Percentiles rank a stretch among this genome's conserved stretches.
Conservation (phyloP, 768 basidiomycete species). For the Suillus subaureus region DNA sequence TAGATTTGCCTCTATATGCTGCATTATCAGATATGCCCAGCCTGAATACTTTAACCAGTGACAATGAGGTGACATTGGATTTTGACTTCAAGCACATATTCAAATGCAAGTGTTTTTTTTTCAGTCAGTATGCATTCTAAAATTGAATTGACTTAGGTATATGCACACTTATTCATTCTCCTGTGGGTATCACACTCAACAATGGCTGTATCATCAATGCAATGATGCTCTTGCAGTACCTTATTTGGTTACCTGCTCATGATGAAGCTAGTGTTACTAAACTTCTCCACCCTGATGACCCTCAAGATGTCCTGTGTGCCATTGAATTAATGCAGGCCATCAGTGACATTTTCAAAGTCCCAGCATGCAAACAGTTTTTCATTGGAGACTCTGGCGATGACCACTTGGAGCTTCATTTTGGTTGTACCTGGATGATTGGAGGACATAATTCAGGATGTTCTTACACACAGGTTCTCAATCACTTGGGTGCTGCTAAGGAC, state of each 20-base stretch:
- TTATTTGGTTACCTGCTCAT: not conserved
- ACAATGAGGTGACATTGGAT: slow-evolving; percentile 12
- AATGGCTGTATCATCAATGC: not conserved
- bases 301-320: slow-evolving; percentile 20
- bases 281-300: slow-evolving; percentile 27
- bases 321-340: slow-evolving; percentile 27
- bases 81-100: slow-evolving; percentile 20
- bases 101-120: slow-evolving; percentile 11
- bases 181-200: not conserved
- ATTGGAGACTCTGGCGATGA: slow-evolving; percentile 32
- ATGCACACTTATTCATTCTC: slow-evolving; percentile 15
- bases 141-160: slow-evolving; percentile 6
- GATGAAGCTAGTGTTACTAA: not conserved
- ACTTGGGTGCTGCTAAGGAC: too few relatives aligned
- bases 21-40: slow-evolving; percentile 9
- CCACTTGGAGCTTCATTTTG: slow-evolving; percentile 32
- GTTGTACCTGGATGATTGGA: slow-evolving; percentile 23
- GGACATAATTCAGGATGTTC: slow-evolving; percentile 20
- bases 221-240: not conserved
- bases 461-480: not conserved
- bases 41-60: slow-evolving; percentile 14
- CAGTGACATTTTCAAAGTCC: not conserved
- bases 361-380: not conserved
- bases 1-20: not conserved
- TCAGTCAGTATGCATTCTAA: too few relatives aligned